Evolutionary conservation across 345 rosid species (phyloP).

Genomic region (Camelina hispida): DNA sequence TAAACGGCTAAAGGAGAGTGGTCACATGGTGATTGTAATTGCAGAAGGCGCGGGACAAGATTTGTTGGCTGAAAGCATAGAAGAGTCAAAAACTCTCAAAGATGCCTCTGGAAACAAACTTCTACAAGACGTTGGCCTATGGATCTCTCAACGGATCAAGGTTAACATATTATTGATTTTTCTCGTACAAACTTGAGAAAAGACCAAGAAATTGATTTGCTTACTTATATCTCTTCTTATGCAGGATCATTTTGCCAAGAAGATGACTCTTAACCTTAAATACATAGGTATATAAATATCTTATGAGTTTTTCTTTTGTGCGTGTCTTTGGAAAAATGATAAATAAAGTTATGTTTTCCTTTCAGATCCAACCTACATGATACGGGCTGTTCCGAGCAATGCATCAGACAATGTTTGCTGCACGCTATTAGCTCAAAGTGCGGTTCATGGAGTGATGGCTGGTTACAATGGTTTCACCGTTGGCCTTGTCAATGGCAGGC

Average conservation of each 20-base stretch:
- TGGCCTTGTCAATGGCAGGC: constrained; percentile 89
- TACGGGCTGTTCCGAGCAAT: constrained; percentile 81
- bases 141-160: constrained; percentile 74
- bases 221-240: constrained; percentile 22
- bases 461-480: constrained; percentile 85
- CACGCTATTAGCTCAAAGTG: constrained; percentile 91
- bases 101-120: constrained; percentile 95
- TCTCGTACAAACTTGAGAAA: background rate
- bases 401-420: constrained; percentile 93
- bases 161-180: constrained; percentile 35
- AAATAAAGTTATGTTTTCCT: background rate
- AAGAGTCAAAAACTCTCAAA: constrained; percentile 45
- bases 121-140: constrained; percentile 74
- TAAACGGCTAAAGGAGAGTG: constrained; percentile 67
- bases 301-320: background rate
- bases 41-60: constrained; percentile 95
- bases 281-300: constrained; percentile 58
- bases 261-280: constrained; percentile 73
- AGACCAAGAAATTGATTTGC: background rate
- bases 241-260: constrained; percentile 71
- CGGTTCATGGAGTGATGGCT: constrained; percentile 89
- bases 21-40: constrained; percentile 86
- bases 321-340: background rate
- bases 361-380: constrained; percentile 92
- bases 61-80: constrained; percentile 55